These are phyloP conservation scores for Pseudomonodictys pantanalensis DNA, from an alignment of 495 filamentous ascomycete genomes.

Conservation along the genomic window DNA sequence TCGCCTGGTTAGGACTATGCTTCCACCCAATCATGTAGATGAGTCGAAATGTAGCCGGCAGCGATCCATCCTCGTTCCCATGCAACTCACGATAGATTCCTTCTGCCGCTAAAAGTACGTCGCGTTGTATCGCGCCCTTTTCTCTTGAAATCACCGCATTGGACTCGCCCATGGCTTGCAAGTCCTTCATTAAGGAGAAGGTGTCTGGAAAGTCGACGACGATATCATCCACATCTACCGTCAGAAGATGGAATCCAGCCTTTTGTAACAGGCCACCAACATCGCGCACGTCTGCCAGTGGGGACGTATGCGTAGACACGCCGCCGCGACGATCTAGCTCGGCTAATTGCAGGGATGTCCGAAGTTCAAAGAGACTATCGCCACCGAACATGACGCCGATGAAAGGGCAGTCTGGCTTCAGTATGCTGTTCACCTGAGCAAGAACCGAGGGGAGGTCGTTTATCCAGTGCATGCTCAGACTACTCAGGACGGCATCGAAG, in stretches of 20 bases:
- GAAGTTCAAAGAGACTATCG: slow-evolving; percentile 89
- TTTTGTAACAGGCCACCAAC: slow-evolving; percentile 81
- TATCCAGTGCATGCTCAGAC: slow-evolving; percentile 91
- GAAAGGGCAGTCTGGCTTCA: slow-evolving; percentile 90
- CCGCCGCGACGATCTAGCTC: slow-evolving; percentile 86
- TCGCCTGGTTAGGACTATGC: slow-evolving; percentile 69
- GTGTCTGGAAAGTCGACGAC: slow-evolving; percentile 91
- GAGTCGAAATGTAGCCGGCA: slow-evolving; percentile 87
- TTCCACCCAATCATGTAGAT: slow-evolving; percentile 99
- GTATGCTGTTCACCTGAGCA: slow-evolving; percentile 70
- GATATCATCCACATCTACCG: slow-evolving; percentile 96
- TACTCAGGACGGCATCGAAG: slow-evolving; percentile 87
- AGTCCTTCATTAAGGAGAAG: slow-evolving; percentile 86
- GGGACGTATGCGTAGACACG: slow-evolving; percentile 80
- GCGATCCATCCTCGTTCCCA: slow-evolving; percentile 63
- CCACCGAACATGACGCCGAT: slow-evolving; percentile 95
- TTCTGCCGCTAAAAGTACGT: slow-evolving; percentile 85
- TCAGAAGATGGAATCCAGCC: slow-evolving; percentile 92
- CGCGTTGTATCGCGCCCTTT: slow-evolving; percentile 68
- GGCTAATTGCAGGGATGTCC: slow-evolving; percentile 88
- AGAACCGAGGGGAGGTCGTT: slow-evolving; percentile 89
- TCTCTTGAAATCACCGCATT: slow-evolving; percentile 82
- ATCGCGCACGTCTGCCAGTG: slow-evolving; percentile 88
- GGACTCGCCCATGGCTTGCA: slow-evolving; percentile 91
- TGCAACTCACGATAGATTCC: slow-evolving; percentile 86